These are phyloP conservation scores for Myxozyma neglecta DNA, from an alignment of 805 yeast species.

Conservation along the genomic window DNA sequence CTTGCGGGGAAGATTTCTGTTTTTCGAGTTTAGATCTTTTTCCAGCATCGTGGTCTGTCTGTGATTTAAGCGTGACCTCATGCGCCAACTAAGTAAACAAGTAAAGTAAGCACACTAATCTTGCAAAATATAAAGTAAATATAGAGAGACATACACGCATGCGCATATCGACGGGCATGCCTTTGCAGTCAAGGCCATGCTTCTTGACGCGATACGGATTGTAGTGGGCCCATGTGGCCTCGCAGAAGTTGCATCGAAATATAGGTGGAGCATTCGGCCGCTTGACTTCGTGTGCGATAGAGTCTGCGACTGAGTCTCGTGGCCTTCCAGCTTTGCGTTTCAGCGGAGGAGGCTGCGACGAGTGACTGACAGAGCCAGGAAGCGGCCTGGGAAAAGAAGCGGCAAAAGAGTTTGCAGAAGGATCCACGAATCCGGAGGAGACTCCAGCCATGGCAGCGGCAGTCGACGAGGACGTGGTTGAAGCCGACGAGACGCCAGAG, in stretches of 20 bases:
- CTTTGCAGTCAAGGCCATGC: constrained; percentile 31
- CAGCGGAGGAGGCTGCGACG: constrained; percentile 8
- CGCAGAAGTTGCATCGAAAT: constrained; percentile 30
- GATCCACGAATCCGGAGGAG: too few relatives aligned
- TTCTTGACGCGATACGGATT: constrained; percentile 31
- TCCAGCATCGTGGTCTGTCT: constrained; percentile 1
- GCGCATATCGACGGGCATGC: constrained; percentile 29
- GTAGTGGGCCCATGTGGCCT: constrained; percentile 32
- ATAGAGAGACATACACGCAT: constrained; percentile 4
- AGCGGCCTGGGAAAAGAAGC: not conserved
- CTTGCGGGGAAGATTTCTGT: constrained; percentile 7
- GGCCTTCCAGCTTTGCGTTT: constrained; percentile 32
- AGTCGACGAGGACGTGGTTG: not conserved
- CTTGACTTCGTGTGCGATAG: constrained; percentile 31
- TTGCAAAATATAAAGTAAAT: not conserved
- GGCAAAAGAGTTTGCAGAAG: not conserved
- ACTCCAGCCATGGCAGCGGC: not conserved
- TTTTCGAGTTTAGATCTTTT: constrained; percentile 11
- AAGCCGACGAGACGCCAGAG: not conserved
- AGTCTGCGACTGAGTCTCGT: constrained; percentile 32
- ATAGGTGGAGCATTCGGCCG: constrained; percentile 26
- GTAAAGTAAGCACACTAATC: not conserved
- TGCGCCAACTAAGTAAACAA: constrained; percentile 16
- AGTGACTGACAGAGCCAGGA: not conserved
- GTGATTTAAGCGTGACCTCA: constrained; percentile 19